Evolutionary conservation across 2,329 filamentous ascomycete genomes (phyloP).

Genomic region (Ophiocordyceps polyrhachis-furcata): DNA sequence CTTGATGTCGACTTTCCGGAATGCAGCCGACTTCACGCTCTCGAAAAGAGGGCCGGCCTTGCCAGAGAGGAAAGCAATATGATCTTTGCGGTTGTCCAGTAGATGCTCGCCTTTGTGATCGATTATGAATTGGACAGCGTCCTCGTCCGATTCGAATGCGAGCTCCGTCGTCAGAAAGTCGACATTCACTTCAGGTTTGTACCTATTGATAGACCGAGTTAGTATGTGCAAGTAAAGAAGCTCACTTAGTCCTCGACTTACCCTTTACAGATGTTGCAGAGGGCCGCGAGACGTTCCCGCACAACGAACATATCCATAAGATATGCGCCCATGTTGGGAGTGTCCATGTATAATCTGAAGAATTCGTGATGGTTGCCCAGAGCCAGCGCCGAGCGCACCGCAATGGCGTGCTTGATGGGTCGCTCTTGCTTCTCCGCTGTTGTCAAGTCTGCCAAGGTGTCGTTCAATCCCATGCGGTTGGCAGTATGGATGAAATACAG

Average conservation of each 20-base stretch:
- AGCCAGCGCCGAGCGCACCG: conserved; percentile 78
- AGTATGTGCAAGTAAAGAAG: not conserved
- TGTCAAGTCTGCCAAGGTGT: conserved; percentile 97
- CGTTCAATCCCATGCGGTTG: conserved; percentile 95
- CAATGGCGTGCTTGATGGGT: conserved; percentile 76
- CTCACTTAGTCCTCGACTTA: conserved; percentile 32
- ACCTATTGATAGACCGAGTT: conserved; percentile 45
- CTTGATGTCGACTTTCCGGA: conserved; percentile 86
- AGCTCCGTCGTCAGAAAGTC: conserved; percentile 92
- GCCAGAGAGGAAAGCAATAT: conserved; percentile 53
- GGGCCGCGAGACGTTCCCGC: conserved; percentile 75
- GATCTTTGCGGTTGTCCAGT: conserved; percentile 58
- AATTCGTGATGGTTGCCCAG: conserved; percentile 95
- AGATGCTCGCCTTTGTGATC: conserved; percentile 59
- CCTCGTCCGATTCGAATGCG: conserved; percentile 80
- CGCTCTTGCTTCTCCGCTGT: conserved; percentile 77
- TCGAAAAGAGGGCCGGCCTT: conserved; percentile 64
- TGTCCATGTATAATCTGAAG: conserved; percentile 87
- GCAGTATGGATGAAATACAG: conserved; percentile 98
- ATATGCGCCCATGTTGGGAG: conserved; percentile 93
- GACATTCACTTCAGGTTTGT: conserved; percentile 76
- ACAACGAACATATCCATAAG: conserved; percentile 98
- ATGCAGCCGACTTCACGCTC: conserved; percentile 50
- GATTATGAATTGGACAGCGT: conserved; percentile 79
- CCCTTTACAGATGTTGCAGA: conserved; percentile 90